A percentile compares a stretch with the other conserved stretches of the same genome.
Evolutionary conservation across 495 filamentous ascomycete genomes (phyloP).

Genomic region (Massariosphaeria phaeospora): DNA sequence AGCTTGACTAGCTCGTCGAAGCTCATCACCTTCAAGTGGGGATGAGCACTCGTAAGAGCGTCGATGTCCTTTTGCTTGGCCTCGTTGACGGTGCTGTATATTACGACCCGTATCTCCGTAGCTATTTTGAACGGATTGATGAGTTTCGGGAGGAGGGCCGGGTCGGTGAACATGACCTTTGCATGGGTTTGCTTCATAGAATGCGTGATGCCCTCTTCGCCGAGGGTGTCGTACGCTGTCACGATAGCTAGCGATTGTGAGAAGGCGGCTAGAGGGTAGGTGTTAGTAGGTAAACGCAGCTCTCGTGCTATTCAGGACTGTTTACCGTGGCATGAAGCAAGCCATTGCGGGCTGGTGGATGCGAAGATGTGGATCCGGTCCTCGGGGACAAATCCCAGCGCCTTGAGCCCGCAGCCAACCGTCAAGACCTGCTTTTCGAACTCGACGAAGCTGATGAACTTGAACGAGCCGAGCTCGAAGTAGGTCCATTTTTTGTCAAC

Average conservation of each 20-base stretch:
- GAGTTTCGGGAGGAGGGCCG: slow-evolving; percentile 73
- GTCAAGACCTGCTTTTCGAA: slow-evolving; percentile 73
- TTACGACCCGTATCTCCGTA: slow-evolving; percentile 70
- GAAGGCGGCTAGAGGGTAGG: slow-evolving; percentile 33
- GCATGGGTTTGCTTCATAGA: slow-evolving; percentile 83
- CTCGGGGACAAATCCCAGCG: slow-evolving; percentile 67
- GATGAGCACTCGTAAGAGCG: slow-evolving; percentile 65
- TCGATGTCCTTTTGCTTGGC: slow-evolving; percentile 76
- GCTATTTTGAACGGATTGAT: slow-evolving; percentile 78
- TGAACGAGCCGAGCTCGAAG: slow-evolving; percentile 86
- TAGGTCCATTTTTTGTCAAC: slow-evolving; percentile 95
- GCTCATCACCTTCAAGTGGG: slow-evolving; percentile 68
- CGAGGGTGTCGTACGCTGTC: slow-evolving; percentile 95
- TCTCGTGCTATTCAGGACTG: neutral
- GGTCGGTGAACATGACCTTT: slow-evolving; percentile 86
- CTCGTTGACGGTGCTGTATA: slow-evolving; percentile 81
- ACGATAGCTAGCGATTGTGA: slow-evolving; percentile 96
- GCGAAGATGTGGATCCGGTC: slow-evolving; percentile 85
- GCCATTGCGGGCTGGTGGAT: slow-evolving; percentile 55
- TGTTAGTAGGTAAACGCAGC: neutral
- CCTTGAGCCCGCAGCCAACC: slow-evolving; percentile 66
- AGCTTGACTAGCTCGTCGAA: slow-evolving; percentile 79
- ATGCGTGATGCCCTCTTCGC: slow-evolving; percentile 87
- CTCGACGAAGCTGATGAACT: slow-evolving; percentile 80
- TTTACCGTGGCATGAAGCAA: slow-evolving; percentile 39